Percentiles rank a stretch among this genome's conserved stretches.
Conservation (phyloP, 768 basidiomycete species). For the Amanita fuliginea region DNA sequence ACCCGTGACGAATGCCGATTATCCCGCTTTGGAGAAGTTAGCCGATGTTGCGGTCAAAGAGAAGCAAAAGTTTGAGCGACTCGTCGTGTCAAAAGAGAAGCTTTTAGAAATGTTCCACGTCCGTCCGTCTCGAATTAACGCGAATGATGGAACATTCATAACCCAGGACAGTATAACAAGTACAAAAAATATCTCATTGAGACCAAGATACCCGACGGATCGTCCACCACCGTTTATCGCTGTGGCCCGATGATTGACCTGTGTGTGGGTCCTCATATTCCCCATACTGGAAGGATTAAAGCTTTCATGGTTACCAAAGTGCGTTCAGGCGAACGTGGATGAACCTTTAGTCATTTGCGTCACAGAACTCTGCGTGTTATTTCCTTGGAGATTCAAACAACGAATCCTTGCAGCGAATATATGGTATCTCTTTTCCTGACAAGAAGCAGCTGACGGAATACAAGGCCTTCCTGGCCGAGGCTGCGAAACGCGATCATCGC, state of each 20-base stretch:
- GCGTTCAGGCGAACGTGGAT: background rate
- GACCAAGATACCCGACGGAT: conserved; percentile 91
- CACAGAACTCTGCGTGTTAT: conserved; percentile 91
- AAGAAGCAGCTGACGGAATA: conserved; percentile 91
- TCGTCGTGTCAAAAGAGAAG: conserved; percentile 90
- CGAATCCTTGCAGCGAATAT: conserved; percentile 91
- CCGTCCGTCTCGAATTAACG: conserved; percentile 15
- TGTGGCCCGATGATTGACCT: conserved; percentile 98
- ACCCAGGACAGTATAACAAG: conserved; percentile 79
- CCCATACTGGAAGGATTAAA: conserved; percentile 97
- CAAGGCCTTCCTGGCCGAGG: conserved; percentile 92
- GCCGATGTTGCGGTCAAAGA: conserved; percentile 87
- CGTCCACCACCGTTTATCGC: conserved; percentile 94
- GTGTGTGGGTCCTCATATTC: conserved; percentile 95
- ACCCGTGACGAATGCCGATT: conserved; percentile 72
- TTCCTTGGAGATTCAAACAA: conserved; percentile 92
- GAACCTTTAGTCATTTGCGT: background rate
- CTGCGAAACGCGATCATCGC: conserved; percentile 95
- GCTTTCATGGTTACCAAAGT: conserved; percentile 96
- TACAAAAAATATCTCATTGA: conserved; percentile 96
- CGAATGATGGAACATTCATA: conserved; percentile 4
- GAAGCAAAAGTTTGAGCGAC: conserved; percentile 92
- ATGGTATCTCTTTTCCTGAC: conserved; percentile 98
- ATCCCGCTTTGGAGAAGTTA: conserved; percentile 80
- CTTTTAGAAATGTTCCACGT: conserved; percentile 95